Evolutionary conservation across 2,329 filamentous ascomycete species (phyloP), one percentile per base, ranked within the genome.

Genomic region (Thielaviopsis punctulata): DNA sequence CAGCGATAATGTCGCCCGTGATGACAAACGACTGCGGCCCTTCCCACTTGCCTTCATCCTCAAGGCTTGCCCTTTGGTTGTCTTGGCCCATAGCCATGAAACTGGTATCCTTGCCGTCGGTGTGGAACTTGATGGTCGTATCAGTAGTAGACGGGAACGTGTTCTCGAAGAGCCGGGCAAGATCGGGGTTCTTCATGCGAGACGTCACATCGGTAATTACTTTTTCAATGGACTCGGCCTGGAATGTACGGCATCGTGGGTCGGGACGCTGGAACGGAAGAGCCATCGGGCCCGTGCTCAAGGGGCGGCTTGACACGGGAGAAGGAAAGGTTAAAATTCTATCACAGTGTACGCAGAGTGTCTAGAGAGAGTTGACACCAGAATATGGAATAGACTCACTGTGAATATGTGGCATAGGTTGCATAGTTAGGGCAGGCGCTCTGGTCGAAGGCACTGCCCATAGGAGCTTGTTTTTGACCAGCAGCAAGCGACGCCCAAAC

Each of bases 91-190:
- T 64, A 22, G 67, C 65, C 55, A 69, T 65, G 13, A 53, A 60
- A 57, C 51, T 62, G 13, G 57, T 62, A 36, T 61, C 60, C 44
- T 62, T 68, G 53, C 73, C 82, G 56, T 83, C 79, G 4, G 82
- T 82, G 63, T 95, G 88, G 75, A 90, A 95, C 60, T 85, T 80
- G 57, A 95, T 78, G 0, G 88, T 95, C 0, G 88, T 95, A 62
- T 95, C 88, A 2, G 92, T 77, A 0, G 86, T 90, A 56, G 92
- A 94, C 4, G 90, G 90, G 58, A 93, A 96, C 2, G 90, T 82
- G 63, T 98, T 98, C 63, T 94, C 87, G 63, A 98, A 98, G 10
- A 98, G 72, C 23, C 89, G 80, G 3, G 90, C 90, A 12, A 98
- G 76, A 60, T 96, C 92, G 15, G 83, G 82, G 61, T 96, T 83